These are phyloP conservation scores for Tylopilus sp. DNA, from an alignment of 1,284 basidiomycete species.

Conservation along the genomic window DNA sequence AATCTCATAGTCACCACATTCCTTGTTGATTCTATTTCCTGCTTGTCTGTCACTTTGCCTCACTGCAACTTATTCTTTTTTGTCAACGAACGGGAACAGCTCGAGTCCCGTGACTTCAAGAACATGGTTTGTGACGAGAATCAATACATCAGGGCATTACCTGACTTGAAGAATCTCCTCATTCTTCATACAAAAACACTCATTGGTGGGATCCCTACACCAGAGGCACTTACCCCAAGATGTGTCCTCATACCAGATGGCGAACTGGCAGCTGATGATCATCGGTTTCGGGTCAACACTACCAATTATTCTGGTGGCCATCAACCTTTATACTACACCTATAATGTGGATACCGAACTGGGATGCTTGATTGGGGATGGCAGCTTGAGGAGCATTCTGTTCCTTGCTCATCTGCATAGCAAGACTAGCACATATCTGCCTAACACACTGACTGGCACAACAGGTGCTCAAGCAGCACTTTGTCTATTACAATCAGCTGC, in stretches of 20 bases:
- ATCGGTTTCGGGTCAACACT: neutral
- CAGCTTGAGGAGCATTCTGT: conserved; percentile 35
- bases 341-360: conserved; percentile 40
- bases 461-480: conserved; percentile 48
- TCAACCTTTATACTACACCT: neutral
- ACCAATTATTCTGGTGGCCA: too few relatives aligned
- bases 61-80: conserved; percentile 20
- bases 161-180: conserved; percentile 37
- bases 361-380: conserved; percentile 37
- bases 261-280: neutral
- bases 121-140: too few relatives aligned
- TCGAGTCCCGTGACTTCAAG: too few relatives aligned
- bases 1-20: neutral
- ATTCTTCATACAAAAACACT: conserved; percentile 33
- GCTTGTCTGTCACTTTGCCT: conserved; percentile 41
- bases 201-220: neutral
- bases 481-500: conserved; percentile 35
- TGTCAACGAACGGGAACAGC: too few relatives aligned
- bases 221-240: neutral
- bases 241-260: neutral
- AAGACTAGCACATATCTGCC: conserved; percentile 39
- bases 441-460: conserved; percentile 47
- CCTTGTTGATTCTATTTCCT: neutral
- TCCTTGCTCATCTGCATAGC: conserved; percentile 43
- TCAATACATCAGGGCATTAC: neutral